phyloP scores from a whole-genome alignment of 1,284 basidiomycete genomes.

The Peniophora sp. region DNA sequence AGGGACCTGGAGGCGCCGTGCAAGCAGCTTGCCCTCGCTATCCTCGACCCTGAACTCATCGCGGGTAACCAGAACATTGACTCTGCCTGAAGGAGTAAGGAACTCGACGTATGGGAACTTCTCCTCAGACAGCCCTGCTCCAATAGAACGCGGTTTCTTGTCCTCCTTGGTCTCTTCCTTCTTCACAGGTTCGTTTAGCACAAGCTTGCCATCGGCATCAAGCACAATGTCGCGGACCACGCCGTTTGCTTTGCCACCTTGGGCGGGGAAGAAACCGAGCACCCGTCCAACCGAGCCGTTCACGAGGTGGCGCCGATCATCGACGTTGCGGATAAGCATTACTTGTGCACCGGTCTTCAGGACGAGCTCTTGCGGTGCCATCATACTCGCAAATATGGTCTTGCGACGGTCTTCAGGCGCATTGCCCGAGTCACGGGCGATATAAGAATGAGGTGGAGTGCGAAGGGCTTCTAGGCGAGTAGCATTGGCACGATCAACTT shows the following conservation, averaged over 20 bases:
- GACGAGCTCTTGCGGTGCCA: constrained; percentile 53
- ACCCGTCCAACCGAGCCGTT: constrained; percentile 72
- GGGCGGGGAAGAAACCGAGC: constrained; percentile 34
- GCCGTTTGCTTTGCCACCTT: constrained; percentile 16
- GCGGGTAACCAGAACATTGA: constrained; percentile 44
- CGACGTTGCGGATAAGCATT: constrained; percentile 76
- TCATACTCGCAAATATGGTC: constrained; percentile 67
- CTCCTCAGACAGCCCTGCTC: constrained; percentile 23
- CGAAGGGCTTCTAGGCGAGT: constrained; percentile 22
- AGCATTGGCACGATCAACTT: constrained; percentile 56
- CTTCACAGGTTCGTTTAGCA: constrained; percentile 16
- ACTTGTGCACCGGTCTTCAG: constrained; percentile 54
- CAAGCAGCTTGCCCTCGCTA: constrained; percentile 29
- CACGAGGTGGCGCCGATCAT: constrained; percentile 51
- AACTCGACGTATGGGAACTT: constrained; percentile 77
- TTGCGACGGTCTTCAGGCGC: constrained; percentile 35
- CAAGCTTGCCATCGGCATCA: constrained; percentile 26
- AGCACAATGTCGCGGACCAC: constrained; percentile 23
- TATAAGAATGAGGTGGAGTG: constrained; percentile 7
- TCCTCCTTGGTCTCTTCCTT: constrained; percentile 19
- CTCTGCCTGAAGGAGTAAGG: constrained; percentile 51
- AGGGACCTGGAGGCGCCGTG: constrained; percentile 58
- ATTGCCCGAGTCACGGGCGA: constrained; percentile 14
- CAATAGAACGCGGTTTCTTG: constrained; percentile 9
- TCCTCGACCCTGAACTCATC: constrained; percentile 39